These are phyloP conservation scores for Cudoniella acicularis DNA, from an alignment of 495 filamentous ascomycete species.

Conservation along the genomic window DNA sequence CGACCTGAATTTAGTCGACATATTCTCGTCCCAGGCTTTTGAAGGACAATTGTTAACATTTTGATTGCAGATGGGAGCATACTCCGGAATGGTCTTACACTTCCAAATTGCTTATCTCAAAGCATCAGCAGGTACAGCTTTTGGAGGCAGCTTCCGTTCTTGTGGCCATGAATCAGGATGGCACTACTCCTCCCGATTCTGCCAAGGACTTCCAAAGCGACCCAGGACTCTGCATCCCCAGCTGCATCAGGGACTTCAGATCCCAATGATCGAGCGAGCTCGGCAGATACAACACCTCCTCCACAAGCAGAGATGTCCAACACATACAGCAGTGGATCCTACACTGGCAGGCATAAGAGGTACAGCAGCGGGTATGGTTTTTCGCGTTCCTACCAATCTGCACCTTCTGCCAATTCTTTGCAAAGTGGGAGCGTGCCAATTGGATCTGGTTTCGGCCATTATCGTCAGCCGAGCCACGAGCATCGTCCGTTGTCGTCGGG, in stretches of 20 bases:
- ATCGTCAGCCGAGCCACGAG: conserved; percentile 51
- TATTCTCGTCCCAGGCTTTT: conserved; percentile 1
- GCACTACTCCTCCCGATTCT: conserved; percentile 53
- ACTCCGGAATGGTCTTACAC: conserved; percentile 97
- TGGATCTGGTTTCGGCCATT: conserved; percentile 47
- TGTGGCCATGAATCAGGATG: conserved; percentile 79
- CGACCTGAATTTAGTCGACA: not conserved
- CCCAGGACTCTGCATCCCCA: conserved; percentile 75
- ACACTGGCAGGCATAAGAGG: conserved; percentile 53
- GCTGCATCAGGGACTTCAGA: conserved; percentile 75
- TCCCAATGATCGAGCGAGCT: conserved; percentile 63
- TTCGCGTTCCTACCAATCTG: conserved; percentile 83
- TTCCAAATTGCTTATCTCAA: conserved; percentile 96
- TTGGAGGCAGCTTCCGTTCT: conserved; percentile 94
- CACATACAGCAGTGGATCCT: conserved; percentile 34
- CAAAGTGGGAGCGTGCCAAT: conserved; percentile 47
- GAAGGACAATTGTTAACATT: conserved; percentile 26
- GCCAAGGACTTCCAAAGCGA: conserved; percentile 69
- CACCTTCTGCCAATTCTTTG: conserved; percentile 48
- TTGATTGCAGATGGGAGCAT: conserved; percentile 89
- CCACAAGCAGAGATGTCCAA: conserved; percentile 48
- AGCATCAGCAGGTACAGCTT: conserved; percentile 98
- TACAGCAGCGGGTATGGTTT: conserved; percentile 65
- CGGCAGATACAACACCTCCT: conserved; percentile 67
- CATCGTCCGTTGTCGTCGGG: conserved; percentile 60